Evolutionary conservation across 805 yeast species (phyloP).

Genomic region (Pichia californica): DNA sequence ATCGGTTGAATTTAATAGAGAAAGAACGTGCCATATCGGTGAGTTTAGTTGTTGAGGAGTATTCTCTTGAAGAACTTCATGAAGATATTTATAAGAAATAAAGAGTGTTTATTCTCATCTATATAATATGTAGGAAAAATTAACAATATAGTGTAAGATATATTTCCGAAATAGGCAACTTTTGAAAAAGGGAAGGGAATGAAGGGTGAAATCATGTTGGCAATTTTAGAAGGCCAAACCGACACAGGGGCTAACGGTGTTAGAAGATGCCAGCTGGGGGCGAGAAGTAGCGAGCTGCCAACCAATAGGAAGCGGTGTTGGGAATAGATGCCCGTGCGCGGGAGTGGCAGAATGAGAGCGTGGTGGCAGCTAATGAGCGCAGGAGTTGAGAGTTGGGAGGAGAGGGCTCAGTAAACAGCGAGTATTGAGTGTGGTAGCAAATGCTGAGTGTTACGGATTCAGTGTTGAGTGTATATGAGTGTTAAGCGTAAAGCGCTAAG

Average conservation of each 20-base stretch:
- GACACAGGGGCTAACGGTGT: too few species aligned
- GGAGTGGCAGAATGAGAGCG: background rate
- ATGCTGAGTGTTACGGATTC: too few species aligned
- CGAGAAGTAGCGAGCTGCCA: background rate
- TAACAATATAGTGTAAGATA: too few species aligned
- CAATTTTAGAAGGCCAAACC: too few species aligned
- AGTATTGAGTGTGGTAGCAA: too few species aligned
- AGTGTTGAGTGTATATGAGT: background rate
- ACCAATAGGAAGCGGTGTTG: background rate
- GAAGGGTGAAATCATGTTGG: too few species aligned
- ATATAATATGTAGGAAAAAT: too few species aligned
- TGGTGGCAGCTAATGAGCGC: background rate
- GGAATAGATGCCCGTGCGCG: background rate
- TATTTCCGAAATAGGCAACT: background rate
- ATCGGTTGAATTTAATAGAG: background rate
- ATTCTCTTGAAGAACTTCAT: background rate
- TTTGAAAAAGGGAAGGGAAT: too few species aligned
- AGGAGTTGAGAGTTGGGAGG: too few species aligned
- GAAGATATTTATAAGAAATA: too few species aligned
- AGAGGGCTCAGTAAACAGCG: too few species aligned
- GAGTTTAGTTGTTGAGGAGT: conserved; percentile 1
- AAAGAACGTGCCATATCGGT: background rate
- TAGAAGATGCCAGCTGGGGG: background rate
- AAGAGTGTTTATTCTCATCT: too few species aligned
- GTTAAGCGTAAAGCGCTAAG: background rate